Evolutionary conservation across 495 filamentous ascomycete species (phyloP).

Genomic region (Penicillium longicatenatum): DNA sequence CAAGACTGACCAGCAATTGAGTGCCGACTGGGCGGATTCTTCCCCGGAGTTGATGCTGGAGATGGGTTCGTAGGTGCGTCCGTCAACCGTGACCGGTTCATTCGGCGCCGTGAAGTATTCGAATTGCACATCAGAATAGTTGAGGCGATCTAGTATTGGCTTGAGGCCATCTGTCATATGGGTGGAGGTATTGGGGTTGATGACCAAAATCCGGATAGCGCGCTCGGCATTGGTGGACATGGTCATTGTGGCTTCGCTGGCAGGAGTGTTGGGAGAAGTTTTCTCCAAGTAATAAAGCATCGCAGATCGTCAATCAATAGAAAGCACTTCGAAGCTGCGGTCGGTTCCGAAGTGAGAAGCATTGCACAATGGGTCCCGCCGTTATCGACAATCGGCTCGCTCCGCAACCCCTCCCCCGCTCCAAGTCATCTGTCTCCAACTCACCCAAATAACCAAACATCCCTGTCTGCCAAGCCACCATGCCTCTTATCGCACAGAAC

Average conservation of each 20-base stretch:
- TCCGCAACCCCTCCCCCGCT: slow-evolving; percentile 19
- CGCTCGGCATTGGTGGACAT: slow-evolving; percentile 21
- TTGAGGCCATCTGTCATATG: slow-evolving; percentile 79
- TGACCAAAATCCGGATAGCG: slow-evolving; percentile 63
- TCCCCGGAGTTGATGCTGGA: slow-evolving; percentile 51
- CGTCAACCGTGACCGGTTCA: slow-evolving; percentile 31
- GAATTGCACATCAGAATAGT: slow-evolving; percentile 50
- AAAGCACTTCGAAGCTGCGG: background rate
- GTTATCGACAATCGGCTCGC: background rate
- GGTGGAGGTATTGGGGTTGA: slow-evolving; percentile 88
- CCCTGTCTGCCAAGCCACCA: slow-evolving; percentile 20
- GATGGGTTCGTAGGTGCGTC: slow-evolving; percentile 31
- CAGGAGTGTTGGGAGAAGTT: background rate
- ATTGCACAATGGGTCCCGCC: slow-evolving; percentile 4
- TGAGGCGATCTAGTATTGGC: slow-evolving; percentile 58
- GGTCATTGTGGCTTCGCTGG: background rate
- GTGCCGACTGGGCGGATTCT: slow-evolving; percentile 54
- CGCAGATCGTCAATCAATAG: background rate
- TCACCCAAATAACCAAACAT: background rate
- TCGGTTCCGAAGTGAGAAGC: slow-evolving; percentile 6
- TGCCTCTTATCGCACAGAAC: slow-evolving; percentile 59
- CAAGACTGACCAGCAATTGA: slow-evolving; percentile 59
- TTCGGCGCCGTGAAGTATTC: slow-evolving; percentile 59
- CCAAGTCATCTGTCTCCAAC: background rate
- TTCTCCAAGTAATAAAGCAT: background rate